Evolutionary conservation across 1,139 yeast genomes (phyloP).

Genomic region (Yamadazyma buinensis): DNA sequence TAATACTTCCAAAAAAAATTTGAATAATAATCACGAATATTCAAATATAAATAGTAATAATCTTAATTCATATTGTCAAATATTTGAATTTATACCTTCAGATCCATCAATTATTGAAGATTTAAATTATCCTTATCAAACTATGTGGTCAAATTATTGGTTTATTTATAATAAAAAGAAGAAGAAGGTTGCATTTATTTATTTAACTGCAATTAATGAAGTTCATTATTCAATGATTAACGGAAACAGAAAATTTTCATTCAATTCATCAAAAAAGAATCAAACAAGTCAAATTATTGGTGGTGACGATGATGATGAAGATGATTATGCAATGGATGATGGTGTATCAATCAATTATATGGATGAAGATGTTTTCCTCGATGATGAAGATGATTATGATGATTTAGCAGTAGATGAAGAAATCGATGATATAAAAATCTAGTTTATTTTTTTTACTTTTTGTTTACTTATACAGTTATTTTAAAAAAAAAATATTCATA

Average conservation of each 20-base stretch:
- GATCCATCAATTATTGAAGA: slow-evolving; percentile 74
- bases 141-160: slow-evolving; percentile 90
- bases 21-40: slow-evolving; percentile 5
- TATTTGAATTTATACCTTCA: slow-evolving; percentile 76
- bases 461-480: no score
- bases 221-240: slow-evolving; percentile 37
- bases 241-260: slow-evolving; percentile 18
- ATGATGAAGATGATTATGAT: slow-evolving; percentile 19
- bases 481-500: no score
- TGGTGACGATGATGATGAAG: slow-evolving; percentile 16
- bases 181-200: slow-evolving; percentile 85
- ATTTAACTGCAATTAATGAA: slow-evolving; percentile 46
- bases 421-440: slow-evolving; percentile 37
- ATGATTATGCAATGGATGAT: slow-evolving; percentile 18
- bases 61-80: slow-evolving; percentile 54
- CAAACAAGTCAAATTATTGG: slow-evolving; percentile 11
- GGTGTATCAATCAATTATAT: slow-evolving; percentile 17
- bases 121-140: slow-evolving; percentile 63
- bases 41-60: slow-evolving; percentile 5
- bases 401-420: slow-evolving; percentile 22
- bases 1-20: slow-evolving; percentile 8
- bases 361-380: slow-evolving; percentile 27
- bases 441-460: not conserved
- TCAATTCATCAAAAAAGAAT: slow-evolving; percentile 9
- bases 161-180: slow-evolving; percentile 87